Evolutionary conservation across 768 basidiomycete species (phyloP).

Genomic region (Tricholoma terreum): DNA sequence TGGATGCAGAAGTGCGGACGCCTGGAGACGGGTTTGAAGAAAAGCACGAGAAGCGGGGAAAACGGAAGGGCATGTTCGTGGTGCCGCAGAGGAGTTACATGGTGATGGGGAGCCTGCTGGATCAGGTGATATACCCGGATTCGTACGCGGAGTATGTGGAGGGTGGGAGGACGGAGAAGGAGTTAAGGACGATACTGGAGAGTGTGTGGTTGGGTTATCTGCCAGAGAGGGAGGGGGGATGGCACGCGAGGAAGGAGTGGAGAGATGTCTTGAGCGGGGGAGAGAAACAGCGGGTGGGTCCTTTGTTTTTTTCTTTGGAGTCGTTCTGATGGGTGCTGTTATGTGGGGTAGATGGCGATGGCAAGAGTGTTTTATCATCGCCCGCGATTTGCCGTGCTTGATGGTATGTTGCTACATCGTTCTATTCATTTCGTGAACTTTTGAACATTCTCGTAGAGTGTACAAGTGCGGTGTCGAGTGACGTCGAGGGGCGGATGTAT

Average conservation of each 20-base stretch:
- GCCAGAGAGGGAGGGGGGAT: constrained; percentile 85
- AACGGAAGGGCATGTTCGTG: constrained; percentile 63
- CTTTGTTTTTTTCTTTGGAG: neutral
- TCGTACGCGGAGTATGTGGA: constrained; percentile 70
- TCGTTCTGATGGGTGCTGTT: constrained; percentile 6
- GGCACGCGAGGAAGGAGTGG: constrained; percentile 92
- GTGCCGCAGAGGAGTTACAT: constrained; percentile 94
- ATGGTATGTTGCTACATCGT: constrained; percentile 51
- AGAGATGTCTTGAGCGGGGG: constrained; percentile 93
- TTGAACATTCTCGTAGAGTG: constrained; percentile 55
- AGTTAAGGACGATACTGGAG: constrained; percentile 74
- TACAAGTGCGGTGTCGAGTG: constrained; percentile 92
- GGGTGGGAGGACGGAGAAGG: constrained; percentile 58
- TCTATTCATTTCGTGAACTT: neutral
- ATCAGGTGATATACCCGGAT: constrained; percentile 94
- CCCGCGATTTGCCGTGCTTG: constrained; percentile 80
- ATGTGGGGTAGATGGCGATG: constrained; percentile 84
- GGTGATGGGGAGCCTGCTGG: constrained; percentile 80
- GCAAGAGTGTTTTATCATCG: constrained; percentile 89
- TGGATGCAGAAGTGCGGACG: constrained; percentile 29
- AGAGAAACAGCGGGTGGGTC: constrained; percentile 85
- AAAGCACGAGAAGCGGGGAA: constrained; percentile 24
- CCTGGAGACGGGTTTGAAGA: constrained; percentile 22
- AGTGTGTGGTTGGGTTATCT: constrained; percentile 84
- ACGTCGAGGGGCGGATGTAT: constrained; percentile 96